phyloP scores from a whole-genome alignment of 2,329 filamentous ascomycete species.

The Neoarthrinium moseri region DNA sequence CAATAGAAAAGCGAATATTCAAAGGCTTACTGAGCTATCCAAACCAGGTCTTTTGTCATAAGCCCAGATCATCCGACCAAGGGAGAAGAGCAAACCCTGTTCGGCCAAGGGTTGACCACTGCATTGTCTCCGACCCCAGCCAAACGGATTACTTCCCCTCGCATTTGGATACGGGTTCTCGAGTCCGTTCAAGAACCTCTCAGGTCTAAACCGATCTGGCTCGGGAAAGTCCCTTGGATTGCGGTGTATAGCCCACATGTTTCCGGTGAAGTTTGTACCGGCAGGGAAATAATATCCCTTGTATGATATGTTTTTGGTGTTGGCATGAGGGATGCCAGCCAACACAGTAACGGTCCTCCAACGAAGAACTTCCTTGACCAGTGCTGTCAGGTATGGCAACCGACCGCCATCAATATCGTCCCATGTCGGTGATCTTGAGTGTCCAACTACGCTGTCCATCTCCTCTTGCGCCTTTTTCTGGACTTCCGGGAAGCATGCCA shows the following conservation, averaged over 20 bases:
- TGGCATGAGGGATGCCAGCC: constrained; percentile 49
- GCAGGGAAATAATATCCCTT: constrained; percentile 49
- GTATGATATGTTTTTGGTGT: constrained; percentile 45
- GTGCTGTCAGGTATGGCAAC: constrained; percentile 51
- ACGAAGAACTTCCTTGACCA: constrained; percentile 55
- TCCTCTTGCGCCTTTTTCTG: constrained; percentile 49
- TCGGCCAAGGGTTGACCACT: too few relatives aligned
- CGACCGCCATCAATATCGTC: constrained; percentile 44
- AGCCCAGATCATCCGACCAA: too few relatives aligned
- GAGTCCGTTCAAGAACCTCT: constrained; percentile 41
- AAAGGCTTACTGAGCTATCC: too few relatives aligned
- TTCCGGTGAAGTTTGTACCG: constrained; percentile 47
- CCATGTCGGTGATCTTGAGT: constrained; percentile 42
- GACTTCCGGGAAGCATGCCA: constrained; percentile 46
- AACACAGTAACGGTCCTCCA: constrained; percentile 55
- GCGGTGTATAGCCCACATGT: constrained; percentile 49
- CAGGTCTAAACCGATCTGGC: constrained; percentile 42
- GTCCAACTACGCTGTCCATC: constrained; percentile 49
- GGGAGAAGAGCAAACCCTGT: too few relatives aligned
- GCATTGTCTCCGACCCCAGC: constrained; percentile 58
- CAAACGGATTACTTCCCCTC: constrained; percentile 54
- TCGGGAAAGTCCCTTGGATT: constrained; percentile 46
- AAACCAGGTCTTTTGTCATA: too few relatives aligned
- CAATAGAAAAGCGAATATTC: too few relatives aligned
- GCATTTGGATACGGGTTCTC: too few relatives aligned